phyloP scores from a whole-genome alignment of 331 rosid species.

The Spiraea crenata region DNA sequence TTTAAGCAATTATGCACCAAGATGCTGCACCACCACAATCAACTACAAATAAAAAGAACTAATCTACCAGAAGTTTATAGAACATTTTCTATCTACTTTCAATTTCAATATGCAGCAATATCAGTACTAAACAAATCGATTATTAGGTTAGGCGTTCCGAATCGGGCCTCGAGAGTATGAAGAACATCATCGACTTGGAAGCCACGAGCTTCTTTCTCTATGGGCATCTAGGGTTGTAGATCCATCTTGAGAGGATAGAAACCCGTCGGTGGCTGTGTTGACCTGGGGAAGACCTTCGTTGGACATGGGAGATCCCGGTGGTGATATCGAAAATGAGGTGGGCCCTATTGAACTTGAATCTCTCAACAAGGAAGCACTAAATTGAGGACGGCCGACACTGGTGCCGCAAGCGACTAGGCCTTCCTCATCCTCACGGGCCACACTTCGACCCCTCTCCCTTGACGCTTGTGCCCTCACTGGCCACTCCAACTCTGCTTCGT shows the following conservation, averaged over 20 bases:
- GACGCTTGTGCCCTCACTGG: too few species aligned
- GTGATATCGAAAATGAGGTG: too few species aligned
- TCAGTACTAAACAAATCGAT: conserved; percentile 53
- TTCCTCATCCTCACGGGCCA: too few species aligned
- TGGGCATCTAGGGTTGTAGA: conserved; percentile 67
- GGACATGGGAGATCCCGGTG: conserved; percentile 29
- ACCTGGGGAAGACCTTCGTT: conserved; percentile 27
- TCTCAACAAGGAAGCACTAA: too few species aligned
- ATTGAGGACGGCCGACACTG: too few species aligned
- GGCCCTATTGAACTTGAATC: too few species aligned
- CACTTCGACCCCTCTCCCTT: too few species aligned
- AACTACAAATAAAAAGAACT: conserved; percentile 36
- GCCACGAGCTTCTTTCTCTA: conserved; percentile 82
- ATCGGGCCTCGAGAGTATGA: conserved; percentile 40
- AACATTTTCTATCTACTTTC: conserved; percentile 11
- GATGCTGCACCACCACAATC: conserved; percentile 19
- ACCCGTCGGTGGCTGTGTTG: too few species aligned
- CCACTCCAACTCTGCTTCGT: too few species aligned
- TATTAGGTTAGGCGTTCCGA: conserved; percentile 48
- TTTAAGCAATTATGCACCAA: conserved; percentile 28
- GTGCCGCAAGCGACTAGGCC: too few species aligned
- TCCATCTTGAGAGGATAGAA: too few species aligned
- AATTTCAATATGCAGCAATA: conserved; percentile 71
- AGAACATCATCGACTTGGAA: conserved; percentile 48
- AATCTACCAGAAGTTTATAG: conserved; percentile 32